Conservation (phyloP, 768 basidiomycete genomes). For the Postia placenta region DNA sequence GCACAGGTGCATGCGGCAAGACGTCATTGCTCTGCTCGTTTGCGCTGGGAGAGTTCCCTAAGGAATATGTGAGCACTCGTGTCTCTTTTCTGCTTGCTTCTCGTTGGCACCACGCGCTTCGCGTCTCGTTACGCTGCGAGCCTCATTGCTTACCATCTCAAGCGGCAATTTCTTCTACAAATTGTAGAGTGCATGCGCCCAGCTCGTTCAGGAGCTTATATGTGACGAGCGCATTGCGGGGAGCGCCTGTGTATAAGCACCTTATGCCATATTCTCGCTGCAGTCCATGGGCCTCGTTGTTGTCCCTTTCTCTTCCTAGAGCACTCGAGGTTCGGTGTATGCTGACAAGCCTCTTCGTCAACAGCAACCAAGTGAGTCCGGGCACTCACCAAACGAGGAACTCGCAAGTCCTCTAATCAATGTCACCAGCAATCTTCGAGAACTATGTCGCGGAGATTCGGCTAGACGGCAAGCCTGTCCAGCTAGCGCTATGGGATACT, state of each 20-base stretch:
- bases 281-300: not conserved
- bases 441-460: slow-evolving; percentile 99
- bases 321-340: no score
- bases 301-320: not conserved
- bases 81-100: not conserved
- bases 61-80: slow-evolving; percentile 75
- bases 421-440: slow-evolving; percentile 80
- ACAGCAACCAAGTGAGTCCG: slow-evolving; percentile 43
- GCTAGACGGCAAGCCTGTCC: slow-evolving; percentile 95
- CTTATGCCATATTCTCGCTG: not conserved
- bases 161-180: no score
- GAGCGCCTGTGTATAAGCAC: no score
- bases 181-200: no score
- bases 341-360: not conserved
- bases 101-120: not conserved
- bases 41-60: slow-evolving; percentile 90
- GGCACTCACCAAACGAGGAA: no score
- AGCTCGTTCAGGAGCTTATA: no score
- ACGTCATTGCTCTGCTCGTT: slow-evolving; percentile 88
- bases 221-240: no score
- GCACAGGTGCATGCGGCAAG: slow-evolving; percentile 89
- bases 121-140: no score
- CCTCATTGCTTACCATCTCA: no score
- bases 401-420: slow-evolving; percentile 4
- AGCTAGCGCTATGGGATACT: slow-evolving; percentile 97